Percentiles rank a stretch among this genome's conserved stretches.
These are phyloP conservation scores for Metarhizium anisopliae DNA, from an alignment of 2,329 filamentous ascomycete species.

Conservation along the genomic window DNA sequence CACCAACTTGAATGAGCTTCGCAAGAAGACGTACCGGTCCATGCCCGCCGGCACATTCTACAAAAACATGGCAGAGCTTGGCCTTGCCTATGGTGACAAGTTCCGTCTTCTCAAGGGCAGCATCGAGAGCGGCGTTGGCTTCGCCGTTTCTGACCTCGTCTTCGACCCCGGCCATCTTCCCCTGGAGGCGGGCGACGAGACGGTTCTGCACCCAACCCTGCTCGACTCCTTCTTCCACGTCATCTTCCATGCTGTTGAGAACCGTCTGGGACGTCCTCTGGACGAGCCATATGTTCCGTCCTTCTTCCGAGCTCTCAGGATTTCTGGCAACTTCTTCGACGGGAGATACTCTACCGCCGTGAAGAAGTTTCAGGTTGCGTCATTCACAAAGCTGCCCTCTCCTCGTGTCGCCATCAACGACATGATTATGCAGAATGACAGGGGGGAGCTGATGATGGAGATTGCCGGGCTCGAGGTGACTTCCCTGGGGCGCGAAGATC, in stretches of 20 bases:
- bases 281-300: slow-evolving; percentile 17
- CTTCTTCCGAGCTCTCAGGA: slow-evolving; percentile 13
- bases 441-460: slow-evolving; percentile 14
- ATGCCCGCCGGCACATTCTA: slow-evolving; percentile 11
- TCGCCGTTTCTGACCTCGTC: slow-evolving; percentile 5
- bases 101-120: slow-evolving; percentile 13
- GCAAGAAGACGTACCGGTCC: slow-evolving; percentile 14
- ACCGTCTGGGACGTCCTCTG: slow-evolving; percentile 12
- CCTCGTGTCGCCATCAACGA: slow-evolving; percentile 16
- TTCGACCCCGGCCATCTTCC: too few relatives aligned
- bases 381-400: slow-evolving; percentile 15
- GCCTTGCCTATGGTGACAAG: slow-evolving; percentile 15
- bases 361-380: slow-evolving; percentile 6
- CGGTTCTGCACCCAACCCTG: too few relatives aligned
- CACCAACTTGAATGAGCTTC: slow-evolving; percentile 7
- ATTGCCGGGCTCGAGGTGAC: slow-evolving; percentile 15
- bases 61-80: slow-evolving; percentile 14
- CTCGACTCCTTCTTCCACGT: too few relatives aligned
- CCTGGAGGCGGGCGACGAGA: too few relatives aligned
- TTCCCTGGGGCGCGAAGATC: neutral
- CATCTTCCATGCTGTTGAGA: slow-evolving; percentile 14
- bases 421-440: slow-evolving; percentile 12
- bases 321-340: slow-evolving; percentile 13
- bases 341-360: too few relatives aligned
- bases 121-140: slow-evolving; percentile 5